Conservation (phyloP, 306 rosid species). For the Trifolium pratense region DNA sequence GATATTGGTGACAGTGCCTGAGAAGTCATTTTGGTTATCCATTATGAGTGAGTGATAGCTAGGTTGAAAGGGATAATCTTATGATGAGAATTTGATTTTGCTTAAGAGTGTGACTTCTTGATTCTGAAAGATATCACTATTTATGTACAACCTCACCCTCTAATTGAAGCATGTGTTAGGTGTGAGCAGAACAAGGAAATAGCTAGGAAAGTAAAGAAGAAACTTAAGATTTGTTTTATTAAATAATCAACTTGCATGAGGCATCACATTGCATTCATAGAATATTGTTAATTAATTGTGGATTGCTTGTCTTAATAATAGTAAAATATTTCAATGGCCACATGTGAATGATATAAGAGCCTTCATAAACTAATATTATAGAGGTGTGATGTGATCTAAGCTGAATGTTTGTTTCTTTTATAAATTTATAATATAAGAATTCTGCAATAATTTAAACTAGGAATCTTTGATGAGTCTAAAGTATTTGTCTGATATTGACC, state of each 20-base stretch:
- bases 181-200: slow-evolving; percentile 39
- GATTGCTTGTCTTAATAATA: background rate
- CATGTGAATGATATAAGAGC: slow-evolving; percentile 21
- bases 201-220: slow-evolving; percentile 29
- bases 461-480: slow-evolving; percentile 10
- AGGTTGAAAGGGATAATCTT: background rate
- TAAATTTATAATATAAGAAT: background rate
- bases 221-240: too few species aligned
- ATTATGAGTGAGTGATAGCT: slow-evolving; percentile 40
- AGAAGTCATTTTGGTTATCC: slow-evolving; percentile 51
- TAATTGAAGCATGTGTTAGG: slow-evolving; percentile 42
- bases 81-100: slow-evolving; percentile 11
- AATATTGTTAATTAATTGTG: background rate
- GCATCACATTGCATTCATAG: background rate
- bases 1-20: slow-evolving; percentile 32
- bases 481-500: slow-evolving; percentile 22
- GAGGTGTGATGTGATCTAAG: background rate
- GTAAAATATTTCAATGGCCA: slow-evolving; percentile 28
- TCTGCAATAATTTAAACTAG: slow-evolving; percentile 1
- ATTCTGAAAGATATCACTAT: background rate
- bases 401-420: background rate
- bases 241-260: slow-evolving; percentile 12
- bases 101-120: slow-evolving; percentile 23
- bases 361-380: slow-evolving; percentile 15
- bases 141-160: slow-evolving; percentile 38